Conservation (phyloP, 176 grass and related monocot genomes). For the Elaeis guineensis region DNA sequence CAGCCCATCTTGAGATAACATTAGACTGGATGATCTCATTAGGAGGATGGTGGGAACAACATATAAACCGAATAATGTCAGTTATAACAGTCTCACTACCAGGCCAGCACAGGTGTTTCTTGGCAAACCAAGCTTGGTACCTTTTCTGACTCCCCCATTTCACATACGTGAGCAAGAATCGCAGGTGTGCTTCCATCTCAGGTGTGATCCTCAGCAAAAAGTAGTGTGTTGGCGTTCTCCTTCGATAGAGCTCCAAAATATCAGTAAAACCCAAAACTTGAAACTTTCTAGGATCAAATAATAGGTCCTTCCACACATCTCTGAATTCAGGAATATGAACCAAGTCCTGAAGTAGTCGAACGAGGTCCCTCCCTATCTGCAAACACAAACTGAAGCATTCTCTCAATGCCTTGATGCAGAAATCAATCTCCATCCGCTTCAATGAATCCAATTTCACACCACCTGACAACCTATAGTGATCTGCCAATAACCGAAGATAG, state of each 20-base stretch:
- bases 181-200: slow-evolving; percentile 73
- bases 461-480: slow-evolving; percentile 45
- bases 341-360: slow-evolving; percentile 66
- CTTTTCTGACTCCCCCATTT: slow-evolving; percentile 70
- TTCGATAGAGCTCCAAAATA: slow-evolving; percentile 29
- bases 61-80: slow-evolving; percentile 74
- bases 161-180: slow-evolving; percentile 78
- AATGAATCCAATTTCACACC: slow-evolving; percentile 36
- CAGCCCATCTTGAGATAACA: slow-evolving; percentile 66
- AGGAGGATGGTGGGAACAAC: slow-evolving; percentile 46
- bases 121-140: slow-evolving; percentile 78
- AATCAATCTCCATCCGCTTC: slow-evolving; percentile 42
- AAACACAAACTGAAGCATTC: slow-evolving; percentile 37
- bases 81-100: slow-evolving; percentile 63
- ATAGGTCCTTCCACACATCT: slow-evolving; percentile 44
- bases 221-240: slow-evolving; percentile 33
- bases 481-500: slow-evolving; percentile 36
- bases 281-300: slow-evolving; percentile 6
- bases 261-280: slow-evolving; percentile 14
- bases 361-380: slow-evolving; percentile 59
- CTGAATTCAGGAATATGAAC: slow-evolving; percentile 59
- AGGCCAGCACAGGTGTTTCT: slow-evolving; percentile 53
- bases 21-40: slow-evolving; percentile 64
- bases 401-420: slow-evolving; percentile 43
- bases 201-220: slow-evolving; percentile 27